Evolutionary conservation across 1,284 basidiomycete species (phyloP).

Genomic region (Fomitopsis pinicola): DNA sequence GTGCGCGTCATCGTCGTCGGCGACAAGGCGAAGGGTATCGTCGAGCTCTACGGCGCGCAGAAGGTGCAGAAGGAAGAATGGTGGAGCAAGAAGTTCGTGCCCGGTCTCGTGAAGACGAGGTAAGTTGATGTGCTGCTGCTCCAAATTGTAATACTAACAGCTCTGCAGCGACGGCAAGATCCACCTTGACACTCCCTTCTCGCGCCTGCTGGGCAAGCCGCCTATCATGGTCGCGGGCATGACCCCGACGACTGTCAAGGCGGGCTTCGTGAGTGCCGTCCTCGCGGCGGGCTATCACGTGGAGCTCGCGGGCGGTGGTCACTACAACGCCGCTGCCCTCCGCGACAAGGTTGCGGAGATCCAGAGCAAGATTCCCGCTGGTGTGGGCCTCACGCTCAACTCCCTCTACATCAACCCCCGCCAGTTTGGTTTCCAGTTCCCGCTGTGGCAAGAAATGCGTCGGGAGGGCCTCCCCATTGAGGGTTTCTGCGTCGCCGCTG

Average conservation of each 20-base stretch:
- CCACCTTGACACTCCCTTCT: constrained; percentile 94
- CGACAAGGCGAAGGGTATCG: constrained; percentile 81
- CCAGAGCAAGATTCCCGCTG: constrained; percentile 75
- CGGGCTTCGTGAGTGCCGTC: constrained; percentile 88
- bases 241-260: constrained; percentile 93
- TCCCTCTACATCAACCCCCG: constrained; percentile 97
- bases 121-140: constrained; percentile 30
- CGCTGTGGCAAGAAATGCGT: constrained; percentile 97
- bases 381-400: constrained; percentile 92
- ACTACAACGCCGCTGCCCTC: constrained; percentile 88
- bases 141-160: background rate
- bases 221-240: constrained; percentile 99
- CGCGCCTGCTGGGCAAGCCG: constrained; percentile 90
- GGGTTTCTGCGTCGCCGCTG: constrained; percentile 97
- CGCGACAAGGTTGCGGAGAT: constrained; percentile 90
- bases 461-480: constrained; percentile 93
- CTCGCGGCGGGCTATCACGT: constrained; percentile 94
- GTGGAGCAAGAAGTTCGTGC: constrained; percentile 89
- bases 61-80: constrained; percentile 77
- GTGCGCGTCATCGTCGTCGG: constrained; percentile 86
- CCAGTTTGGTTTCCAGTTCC: constrained; percentile 96
- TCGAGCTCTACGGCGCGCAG: constrained; percentile 76
- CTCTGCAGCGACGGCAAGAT: constrained; percentile 76
- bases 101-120: constrained; percentile 87
- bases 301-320: constrained; percentile 96